Base-by-base conservation (phyloP, 306 rosid genomes). In the Amphicarpaea edgeworthii region DNA sequence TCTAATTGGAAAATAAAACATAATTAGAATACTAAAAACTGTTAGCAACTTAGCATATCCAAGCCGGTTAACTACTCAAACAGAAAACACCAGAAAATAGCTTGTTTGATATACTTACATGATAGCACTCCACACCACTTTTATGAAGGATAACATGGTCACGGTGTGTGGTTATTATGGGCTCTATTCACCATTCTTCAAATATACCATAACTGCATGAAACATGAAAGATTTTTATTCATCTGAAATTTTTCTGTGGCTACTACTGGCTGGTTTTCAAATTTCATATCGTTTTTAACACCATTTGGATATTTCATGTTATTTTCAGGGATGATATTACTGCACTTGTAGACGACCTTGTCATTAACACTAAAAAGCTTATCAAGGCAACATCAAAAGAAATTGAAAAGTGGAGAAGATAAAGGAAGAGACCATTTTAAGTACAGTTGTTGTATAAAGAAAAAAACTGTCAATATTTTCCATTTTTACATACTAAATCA, bases 401-500 rank as follows among this genome's bases (percentile, higher is more conserved):
- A 84, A 59, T 92, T 53, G 96, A 92, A 32, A 94, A 90, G 83
- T 86, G 95, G 95, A 84, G 79, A 79, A 85, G 92, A 85, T 92
- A 85, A 92, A 70, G 59, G 47, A 47, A 73, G 45, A 68, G 20
- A 46, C 71, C 4, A 9, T 53, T 76, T 61, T 5, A 12, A 42
- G 68, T 60, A 74, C 38, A 78, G 28, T 54, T 74, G 70, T 19
- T 74, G 70, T 19, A 28, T 71, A 46, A 47, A 82, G 46, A 20
- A 40, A 43, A 62, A 64, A 21, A 23, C 37, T 30, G 12, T 64
- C 69, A 71, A 19, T 68, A 55, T 20, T 26, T 55, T 21, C 51
- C 20, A 55, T 41, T 38, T 54, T n/a, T 2, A 4, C 5, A 30
- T 6, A 68, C 67, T 6, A 49, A 57, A 46, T 60, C 55, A 63